phyloP scores from a whole-genome alignment of 495 filamentous ascomycete genomes.

The Annulohypoxylon moriforme region DNA sequence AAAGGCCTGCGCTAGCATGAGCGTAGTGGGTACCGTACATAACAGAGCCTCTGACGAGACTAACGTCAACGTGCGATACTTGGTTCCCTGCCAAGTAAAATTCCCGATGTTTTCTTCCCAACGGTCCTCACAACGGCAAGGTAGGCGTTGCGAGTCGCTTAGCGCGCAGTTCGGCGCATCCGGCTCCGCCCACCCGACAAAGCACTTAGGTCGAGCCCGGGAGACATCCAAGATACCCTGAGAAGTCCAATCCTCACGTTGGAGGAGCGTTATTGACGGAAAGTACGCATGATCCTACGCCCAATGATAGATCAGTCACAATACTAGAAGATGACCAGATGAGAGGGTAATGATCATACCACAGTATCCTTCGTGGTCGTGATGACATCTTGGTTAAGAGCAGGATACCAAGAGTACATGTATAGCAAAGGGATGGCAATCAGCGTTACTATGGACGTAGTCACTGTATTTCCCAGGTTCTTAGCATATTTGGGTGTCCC shows the following conservation, averaged over 20 bases:
- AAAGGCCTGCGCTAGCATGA: slow-evolving; percentile 10
- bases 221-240: not conserved
- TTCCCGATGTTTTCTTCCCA: not conserved
- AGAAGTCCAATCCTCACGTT: not conserved
- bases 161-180: not conserved
- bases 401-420: slow-evolving; percentile 4
- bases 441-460: slow-evolving; percentile 2
- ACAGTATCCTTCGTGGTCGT: slow-evolving; percentile 8
- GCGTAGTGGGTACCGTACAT: not conserved
- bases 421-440: slow-evolving; percentile 7
- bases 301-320: not conserved
- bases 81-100: not conserved
- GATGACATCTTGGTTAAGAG: slow-evolving; percentile 5
- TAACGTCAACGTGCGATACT: not conserved
- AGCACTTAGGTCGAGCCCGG: slow-evolving; percentile 3
- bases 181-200: not conserved
- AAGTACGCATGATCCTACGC: slow-evolving; percentile 3
- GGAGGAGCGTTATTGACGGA: not conserved
- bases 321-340: too few species aligned
- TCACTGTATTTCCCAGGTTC: not conserved
- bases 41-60: slow-evolving; percentile 1
- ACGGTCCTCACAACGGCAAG: not conserved
- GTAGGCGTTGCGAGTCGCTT: not conserved
- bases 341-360: not conserved
- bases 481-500: not conserved